Evolutionary conservation across 352 stramenopile genomes (phyloP), one percentile per base, ranked within the genome.

Genomic region (Globisporangium cederbergense): DNA sequence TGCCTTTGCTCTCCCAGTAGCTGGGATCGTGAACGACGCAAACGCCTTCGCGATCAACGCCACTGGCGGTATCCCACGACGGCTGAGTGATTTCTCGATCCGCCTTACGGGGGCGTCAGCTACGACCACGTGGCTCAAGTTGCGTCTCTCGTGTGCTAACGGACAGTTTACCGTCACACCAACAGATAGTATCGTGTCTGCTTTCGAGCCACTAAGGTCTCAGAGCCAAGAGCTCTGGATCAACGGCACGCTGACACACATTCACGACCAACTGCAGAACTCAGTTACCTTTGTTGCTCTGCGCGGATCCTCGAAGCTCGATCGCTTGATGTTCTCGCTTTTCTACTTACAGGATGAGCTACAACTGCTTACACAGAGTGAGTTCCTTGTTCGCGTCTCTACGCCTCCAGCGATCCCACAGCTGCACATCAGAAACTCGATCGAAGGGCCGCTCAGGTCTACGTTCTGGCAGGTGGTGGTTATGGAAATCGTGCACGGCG

Each of bases 381-480:
- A 50, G 22, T 69, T 69, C 32, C 13, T 62, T 4, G 28, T 69
- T 2, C 51, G 51, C 8, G 18, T 65, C 8, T 25, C 9, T 5
- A n/a, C 25, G 4, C 57, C 64, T 1, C 57, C 49, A 16, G 30
- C 56, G 64, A 53, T 61, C 30, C 64, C 57, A 8, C 58, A 58
- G 58, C 28, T 69, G 6, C 64, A 69, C 57, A 61, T 69, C 25
- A 55, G 54, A n/a, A 51, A 66, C 34, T 71, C 65, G 1, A 52
- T 71, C 13, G 71, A 78, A 75, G 71, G 68, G 60, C 71, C 68
- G 8, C 64, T 77, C 22, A 60, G 46, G 4, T 52, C 68, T 1
- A 22, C 60, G n/a, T 47, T 62, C 32, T 77, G 71, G 71, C 43
- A 75, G 46, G 49, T 51, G 4, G 9, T 59, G 6, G 46, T 30